phyloP scores from a whole-genome alignment of 257 asterid species.

The Jasminum sambac region DNA sequence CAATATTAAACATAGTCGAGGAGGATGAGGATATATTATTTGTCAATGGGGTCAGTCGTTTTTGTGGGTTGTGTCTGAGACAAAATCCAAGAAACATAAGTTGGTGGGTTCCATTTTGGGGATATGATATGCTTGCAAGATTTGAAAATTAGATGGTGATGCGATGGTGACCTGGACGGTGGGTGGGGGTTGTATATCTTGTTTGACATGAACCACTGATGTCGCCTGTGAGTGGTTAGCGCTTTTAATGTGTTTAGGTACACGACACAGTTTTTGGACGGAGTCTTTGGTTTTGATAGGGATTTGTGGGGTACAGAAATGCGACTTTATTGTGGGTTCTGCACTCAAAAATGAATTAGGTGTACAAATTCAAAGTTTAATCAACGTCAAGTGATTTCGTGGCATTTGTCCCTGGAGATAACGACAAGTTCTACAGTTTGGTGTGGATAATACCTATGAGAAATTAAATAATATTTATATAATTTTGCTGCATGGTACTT shows the following conservation, averaged over 20 bases:
- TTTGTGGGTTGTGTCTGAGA: neutral
- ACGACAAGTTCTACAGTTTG: neutral
- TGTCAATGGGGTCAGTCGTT: neutral
- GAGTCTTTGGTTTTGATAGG: neutral
- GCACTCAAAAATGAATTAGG: constrained; percentile 3
- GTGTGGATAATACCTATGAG: neutral
- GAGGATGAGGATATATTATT: neutral
- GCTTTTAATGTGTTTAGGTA: neutral
- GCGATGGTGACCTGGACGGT: neutral
- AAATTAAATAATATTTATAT: neutral
- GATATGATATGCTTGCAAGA: neutral
- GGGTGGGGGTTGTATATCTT: constrained; percentile 9
- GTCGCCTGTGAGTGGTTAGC: neutral
- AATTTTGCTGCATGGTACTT: neutral
- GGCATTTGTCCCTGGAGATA: neutral
- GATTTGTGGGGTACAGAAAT: constrained; percentile 2
- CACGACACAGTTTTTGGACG: neutral
- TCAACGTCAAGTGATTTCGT: neutral
- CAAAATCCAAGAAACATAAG: neutral
- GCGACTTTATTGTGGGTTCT: constrained; percentile 11
- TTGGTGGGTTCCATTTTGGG: neutral
- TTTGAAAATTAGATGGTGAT: neutral
- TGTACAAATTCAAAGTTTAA: neutral
- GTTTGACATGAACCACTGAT: neutral
- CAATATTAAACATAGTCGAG: neutral